Percentiles rank a stretch among this genome's conserved stretches.
Conservation (phyloP, 2,329 filamentous ascomycete species). For the Talaromyces sp. region DNA sequence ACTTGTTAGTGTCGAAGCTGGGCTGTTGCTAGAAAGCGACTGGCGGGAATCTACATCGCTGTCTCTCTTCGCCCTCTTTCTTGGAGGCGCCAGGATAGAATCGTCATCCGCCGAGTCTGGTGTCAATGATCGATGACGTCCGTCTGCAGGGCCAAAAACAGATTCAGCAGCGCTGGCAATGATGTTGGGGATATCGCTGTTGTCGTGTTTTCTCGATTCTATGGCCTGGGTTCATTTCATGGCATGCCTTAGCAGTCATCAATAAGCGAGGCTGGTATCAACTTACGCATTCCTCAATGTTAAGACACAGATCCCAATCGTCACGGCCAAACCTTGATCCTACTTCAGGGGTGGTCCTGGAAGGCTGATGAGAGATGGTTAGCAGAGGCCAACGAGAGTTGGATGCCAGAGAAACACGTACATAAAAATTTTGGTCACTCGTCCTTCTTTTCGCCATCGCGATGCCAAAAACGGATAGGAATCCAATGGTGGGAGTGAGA, state of each 20-base stretch:
- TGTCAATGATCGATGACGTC: not conserved
- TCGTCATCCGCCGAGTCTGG: not conserved
- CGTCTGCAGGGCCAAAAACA: not conserved
- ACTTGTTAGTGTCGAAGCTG: not conserved
- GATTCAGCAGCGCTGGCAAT: not conserved
- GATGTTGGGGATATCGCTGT: not conserved
- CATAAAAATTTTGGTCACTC: not conserved
- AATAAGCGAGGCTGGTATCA: not conserved
- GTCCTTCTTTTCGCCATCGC: not conserved
- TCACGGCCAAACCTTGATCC: not conserved
- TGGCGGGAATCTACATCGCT: not conserved
- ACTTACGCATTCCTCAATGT: slow-evolving; percentile 5
- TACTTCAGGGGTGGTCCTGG: not conserved
- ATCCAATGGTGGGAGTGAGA: not conserved
- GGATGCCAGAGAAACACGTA: not conserved
- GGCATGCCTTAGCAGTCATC: not conserved
- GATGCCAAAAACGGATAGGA: not conserved
- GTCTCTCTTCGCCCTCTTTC: not conserved
- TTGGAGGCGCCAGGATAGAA: not conserved
- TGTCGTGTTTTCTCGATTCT: not conserved
- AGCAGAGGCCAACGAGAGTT: not conserved
- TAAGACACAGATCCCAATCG: not conserved
- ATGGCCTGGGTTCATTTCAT: not conserved
- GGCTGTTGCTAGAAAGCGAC: not conserved
- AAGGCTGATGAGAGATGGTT: not conserved